Percentiles rank a stretch among this genome's conserved stretches.
Evolutionary conservation across 768 basidiomycete genomes (phyloP).

Genomic region (Leucogyrophana mollusca): DNA sequence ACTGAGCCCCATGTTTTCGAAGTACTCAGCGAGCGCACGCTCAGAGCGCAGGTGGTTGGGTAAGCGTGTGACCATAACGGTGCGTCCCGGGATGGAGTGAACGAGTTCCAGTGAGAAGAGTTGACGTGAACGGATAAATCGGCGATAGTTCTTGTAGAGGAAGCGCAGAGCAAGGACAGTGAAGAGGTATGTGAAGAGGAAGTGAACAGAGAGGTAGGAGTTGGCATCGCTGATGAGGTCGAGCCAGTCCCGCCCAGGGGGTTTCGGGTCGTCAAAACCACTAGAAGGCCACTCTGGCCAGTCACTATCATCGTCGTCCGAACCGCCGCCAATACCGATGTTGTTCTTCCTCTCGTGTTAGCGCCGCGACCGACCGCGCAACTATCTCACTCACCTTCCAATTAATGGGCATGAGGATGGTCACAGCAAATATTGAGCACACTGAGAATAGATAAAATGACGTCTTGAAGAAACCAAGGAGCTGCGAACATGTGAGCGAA

Average conservation of each 20-base stretch:
- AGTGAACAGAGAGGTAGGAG: conserved; percentile 84
- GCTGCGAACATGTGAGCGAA: conserved; percentile 40
- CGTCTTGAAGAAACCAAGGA: conserved; percentile 95
- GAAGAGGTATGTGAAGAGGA: conserved; percentile 93
- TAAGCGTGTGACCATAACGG: conserved; percentile 83
- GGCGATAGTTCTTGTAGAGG: conserved; percentile 85
- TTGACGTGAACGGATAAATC: conserved; percentile 88
- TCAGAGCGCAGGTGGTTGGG: conserved; percentile 87
- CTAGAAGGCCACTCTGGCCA: conserved; percentile 41
- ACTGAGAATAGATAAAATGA: conserved; percentile 88
- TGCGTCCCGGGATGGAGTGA: conserved; percentile 91
- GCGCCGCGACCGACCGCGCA: background rate
- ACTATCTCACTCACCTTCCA: conserved; percentile 62
- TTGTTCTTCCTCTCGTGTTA: conserved; percentile 51
- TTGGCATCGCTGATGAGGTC: conserved; percentile 90
- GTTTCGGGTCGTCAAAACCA: conserved; percentile 21
- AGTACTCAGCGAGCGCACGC: conserved; percentile 86
- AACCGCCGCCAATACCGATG: conserved; percentile 61
- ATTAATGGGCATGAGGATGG: conserved; percentile 94
- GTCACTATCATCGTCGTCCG: conserved; percentile 37
- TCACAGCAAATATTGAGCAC: conserved; percentile 77
- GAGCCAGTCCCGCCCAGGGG: conserved; percentile 61
- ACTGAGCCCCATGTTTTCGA: conserved; percentile 81
- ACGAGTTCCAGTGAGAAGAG: conserved; percentile 93
- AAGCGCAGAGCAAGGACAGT: conserved; percentile 83